Base-by-base conservation (phyloP, 768 basidiomycete species). In the Lactarius deliciosus region DNA sequence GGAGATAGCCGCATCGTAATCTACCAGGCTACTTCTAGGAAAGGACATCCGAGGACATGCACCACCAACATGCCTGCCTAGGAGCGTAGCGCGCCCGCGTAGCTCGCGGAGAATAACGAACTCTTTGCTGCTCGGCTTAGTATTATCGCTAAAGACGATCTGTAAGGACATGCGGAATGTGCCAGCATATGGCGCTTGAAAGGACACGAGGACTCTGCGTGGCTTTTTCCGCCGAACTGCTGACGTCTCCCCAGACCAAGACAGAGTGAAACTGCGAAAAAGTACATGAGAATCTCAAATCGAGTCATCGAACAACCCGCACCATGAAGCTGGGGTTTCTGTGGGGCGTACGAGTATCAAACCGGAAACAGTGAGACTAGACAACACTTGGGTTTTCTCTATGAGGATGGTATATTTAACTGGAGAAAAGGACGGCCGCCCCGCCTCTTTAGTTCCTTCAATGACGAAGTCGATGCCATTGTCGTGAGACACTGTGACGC, bases 31-130 rank as follows among this genome's bases (percentile, higher is more conserved):
- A 41, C 32, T 22, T 34, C 11, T 20, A 10, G 30, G 57, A 20
- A 30, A 57, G 30, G 22, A 5, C 47, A 25, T 5, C 11, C 22
- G 10, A 25, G 22, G 22, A n/a, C 22, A 13, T 15, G 22, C 22
- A 50, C 22, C 11, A 11, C 22, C 47, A 13, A 54, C n/a, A 7
- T 2, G 47, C 20, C 3, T 4, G 9, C 28, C 32, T 25, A 18
- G 36, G 47, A 30, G 28, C 28, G 43, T 36, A 4, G 41, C 62
- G 9, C 25, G 7, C 25, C 57, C 66, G n/a, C 38, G 57, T n/a
- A 67, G 62, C 50, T 36, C 34, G 57, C 66, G 66, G 25, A 22
- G 36, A 15, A 67, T 15, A 5, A 20, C 34, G 53, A 67, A 64
- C 18, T 60, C 53, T 30, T 6, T 16, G 20, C 59, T 20, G 11